Base-by-base conservation (phyloP, 1,284 basidiomycete genomes). In the Singerocomus inundabilis region DNA sequence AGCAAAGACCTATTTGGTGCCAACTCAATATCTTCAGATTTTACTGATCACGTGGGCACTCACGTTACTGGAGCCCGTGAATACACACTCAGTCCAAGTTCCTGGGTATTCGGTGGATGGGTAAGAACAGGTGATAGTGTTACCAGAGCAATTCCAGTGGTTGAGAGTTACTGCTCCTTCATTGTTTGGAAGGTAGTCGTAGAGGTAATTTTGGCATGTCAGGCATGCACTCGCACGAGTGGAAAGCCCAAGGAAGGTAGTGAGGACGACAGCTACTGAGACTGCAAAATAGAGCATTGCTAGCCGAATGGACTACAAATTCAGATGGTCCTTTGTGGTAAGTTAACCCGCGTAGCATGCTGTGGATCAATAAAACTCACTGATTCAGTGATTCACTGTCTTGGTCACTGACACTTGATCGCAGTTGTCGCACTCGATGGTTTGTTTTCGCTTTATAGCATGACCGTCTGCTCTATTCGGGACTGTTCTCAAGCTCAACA, bases 251-350 rank as follows among this genome's bases (percentile, higher is more conserved):
- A 28, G 28, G 6, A 28, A 28, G 28, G n/a, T n/a, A n/a, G n/a
- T n/a, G 34, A 53, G 28, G 16, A 45, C 5, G 24, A 57, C 34
- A 16, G 15, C 33, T 10, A 24, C n/a, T 4, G 41, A 45, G 11
- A 45, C 26, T n/a, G 34, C 37, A 16, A 45, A 43, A 21, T 10
- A 35, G 36, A 30, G 36, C 54, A 55, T 54, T 37, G 12, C 37
- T 53, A 12, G 29, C 18, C 10, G 16, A 21, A 2, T 28, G n/a
- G 28, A 28, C 6, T 29, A 24, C 29, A 16, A 26, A 16, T 39
- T 24, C 9, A 12, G n/a, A n/a, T n/a, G n/a, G 21, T 15, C 9
- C 12, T 9, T 0, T 15, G 8, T 36, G 9, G 21, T n/a, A 26
- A 35, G 18, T 33, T n/a, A 37, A 15, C 13, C 15, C 32, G 16